Conservation (phyloP, 768 basidiomycete genomes). For the Boletus tomentosulus region DNA sequence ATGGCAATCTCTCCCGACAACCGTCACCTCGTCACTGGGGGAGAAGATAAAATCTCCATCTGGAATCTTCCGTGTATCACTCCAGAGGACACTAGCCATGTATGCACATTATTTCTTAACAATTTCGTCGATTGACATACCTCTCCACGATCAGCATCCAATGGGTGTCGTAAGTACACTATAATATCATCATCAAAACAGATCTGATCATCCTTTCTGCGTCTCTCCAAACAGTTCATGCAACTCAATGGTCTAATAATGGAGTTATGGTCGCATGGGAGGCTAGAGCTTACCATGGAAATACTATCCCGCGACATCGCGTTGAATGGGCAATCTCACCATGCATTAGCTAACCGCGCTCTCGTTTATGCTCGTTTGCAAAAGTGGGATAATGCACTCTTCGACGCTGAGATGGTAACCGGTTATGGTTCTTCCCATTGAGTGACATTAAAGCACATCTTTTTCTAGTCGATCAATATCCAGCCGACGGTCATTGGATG, state of each 20-base stretch:
- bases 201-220: not conserved
- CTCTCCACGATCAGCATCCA: not conserved
- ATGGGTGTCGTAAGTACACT: slow-evolving; percentile 1
- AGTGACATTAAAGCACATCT: not conserved
- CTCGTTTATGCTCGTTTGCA: slow-evolving; percentile 9
- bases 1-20: slow-evolving; percentile 10
- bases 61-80: slow-evolving; percentile 3
- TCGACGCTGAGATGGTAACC: slow-evolving; percentile 13
- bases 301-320: slow-evolving; percentile 7
- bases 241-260: not conserved
- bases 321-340: slow-evolving; percentile 2
- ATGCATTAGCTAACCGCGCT: slow-evolving; percentile 8
- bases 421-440: not conserved
- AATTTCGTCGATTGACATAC: not conserved
- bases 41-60: slow-evolving; percentile 12
- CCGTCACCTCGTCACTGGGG: slow-evolving; percentile 6
- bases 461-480: slow-evolving; percentile 6
- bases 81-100: not conserved
- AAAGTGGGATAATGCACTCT: slow-evolving; percentile 1
- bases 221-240: slow-evolving; percentile 9
- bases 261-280: slow-evolving; percentile 5
- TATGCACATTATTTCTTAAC: not conserved
- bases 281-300: slow-evolving; percentile 1
- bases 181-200: not conserved
- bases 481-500: slow-evolving; percentile 13